phyloP scores from a whole-genome alignment of 306 rosid species.

The Vigna trinervia region DNA sequence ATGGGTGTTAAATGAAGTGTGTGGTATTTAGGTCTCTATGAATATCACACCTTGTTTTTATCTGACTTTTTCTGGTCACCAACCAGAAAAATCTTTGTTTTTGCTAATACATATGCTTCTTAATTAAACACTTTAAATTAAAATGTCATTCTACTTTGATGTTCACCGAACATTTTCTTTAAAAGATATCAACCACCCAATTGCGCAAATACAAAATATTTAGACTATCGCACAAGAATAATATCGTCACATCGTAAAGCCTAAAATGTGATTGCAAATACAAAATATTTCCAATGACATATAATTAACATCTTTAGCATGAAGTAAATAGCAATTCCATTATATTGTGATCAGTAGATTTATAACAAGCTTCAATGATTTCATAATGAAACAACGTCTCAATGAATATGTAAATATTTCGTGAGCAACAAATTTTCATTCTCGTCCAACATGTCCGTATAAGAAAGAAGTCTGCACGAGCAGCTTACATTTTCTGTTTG shows the following conservation, averaged over 20 bases:
- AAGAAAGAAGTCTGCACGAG: background rate
- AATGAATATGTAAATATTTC: background rate
- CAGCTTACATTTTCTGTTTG: background rate
- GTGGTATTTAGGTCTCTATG: background rate
- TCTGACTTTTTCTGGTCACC: background rate
- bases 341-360: background rate
- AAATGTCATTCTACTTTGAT: background rate
- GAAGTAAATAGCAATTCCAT: background rate
- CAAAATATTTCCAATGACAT: background rate
- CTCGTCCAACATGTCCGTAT: background rate
- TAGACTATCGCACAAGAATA: background rate
- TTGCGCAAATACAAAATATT: background rate
- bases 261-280: background rate
- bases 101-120: background rate
- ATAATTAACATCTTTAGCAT: background rate
- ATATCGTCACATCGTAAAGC: background rate
- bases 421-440: constrained; percentile 18
- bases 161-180: no score
- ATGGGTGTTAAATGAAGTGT: no score
- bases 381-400: constrained; percentile 6
- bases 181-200: background rate
- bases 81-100: no score
- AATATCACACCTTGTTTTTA: background rate
- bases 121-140: background rate
- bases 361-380: background rate